These are phyloP conservation scores for Strigomonas oncopelti DNA, from an alignment of 208 protist species.

Conservation along the genomic window DNA sequence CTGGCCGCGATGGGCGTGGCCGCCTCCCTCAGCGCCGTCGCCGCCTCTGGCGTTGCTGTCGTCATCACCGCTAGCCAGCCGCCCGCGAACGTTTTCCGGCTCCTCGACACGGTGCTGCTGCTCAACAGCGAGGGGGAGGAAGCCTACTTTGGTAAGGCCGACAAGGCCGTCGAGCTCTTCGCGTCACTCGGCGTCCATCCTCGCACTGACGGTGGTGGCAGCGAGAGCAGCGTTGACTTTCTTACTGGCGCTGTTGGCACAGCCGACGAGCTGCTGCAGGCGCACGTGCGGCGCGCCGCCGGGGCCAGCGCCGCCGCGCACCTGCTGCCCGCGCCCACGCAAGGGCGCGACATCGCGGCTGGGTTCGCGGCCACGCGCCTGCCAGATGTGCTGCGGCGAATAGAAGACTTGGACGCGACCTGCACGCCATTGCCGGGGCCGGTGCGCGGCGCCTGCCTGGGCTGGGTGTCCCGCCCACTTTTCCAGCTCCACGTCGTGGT, in stretches of 20 bases:
- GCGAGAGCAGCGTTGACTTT: not conserved
- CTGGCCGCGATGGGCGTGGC: constrained; percentile 66
- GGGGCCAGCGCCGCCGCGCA: not conserved
- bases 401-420: not conserved
- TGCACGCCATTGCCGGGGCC: constrained; percentile 1
- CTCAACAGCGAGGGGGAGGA: constrained; percentile 70
- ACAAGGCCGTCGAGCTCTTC: not conserved
- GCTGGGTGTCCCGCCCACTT: constrained; percentile 5
- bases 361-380: constrained; percentile 38
- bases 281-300: not conserved
- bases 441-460: not conserved
- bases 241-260: not conserved
- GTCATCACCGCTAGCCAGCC: constrained; percentile 81
- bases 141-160: constrained; percentile 72
- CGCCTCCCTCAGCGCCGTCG: constrained; percentile 41
- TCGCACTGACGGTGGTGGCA: not conserved
- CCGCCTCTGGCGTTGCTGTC: constrained; percentile 38
- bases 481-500: constrained; percentile 5
- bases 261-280: not conserved
- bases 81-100: constrained; percentile 42
- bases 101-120: constrained; percentile 78
- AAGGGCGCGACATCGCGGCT: constrained; percentile 41
- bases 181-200: not conserved
- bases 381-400: constrained; percentile 10
- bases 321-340: constrained; percentile 12